These are phyloP conservation scores for Acanthamoeba culbertsoni DNA, from an alignment of 208 protist genomes.

Conservation along the genomic window DNA sequence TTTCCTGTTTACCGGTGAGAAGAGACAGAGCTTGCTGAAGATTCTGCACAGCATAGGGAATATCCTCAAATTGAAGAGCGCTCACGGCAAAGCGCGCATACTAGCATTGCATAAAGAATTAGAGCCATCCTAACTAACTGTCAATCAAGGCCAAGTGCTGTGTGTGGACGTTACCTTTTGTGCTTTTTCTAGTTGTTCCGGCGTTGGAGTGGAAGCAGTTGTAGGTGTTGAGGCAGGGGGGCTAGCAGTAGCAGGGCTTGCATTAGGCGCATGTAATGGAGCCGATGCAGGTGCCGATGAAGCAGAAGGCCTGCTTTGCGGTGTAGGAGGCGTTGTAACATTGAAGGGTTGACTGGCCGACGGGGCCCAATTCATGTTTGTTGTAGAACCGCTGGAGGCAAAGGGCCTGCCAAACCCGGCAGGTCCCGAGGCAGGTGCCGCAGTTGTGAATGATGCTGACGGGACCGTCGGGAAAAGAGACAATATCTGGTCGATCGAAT, in stretches of 20 bases:
- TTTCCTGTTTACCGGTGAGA: conserved; percentile 21
- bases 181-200: not conserved
- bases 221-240: not conserved
- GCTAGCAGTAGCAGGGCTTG: too few species aligned
- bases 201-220: not conserved
- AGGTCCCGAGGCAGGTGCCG: not conserved
- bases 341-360: too few species aligned
- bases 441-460: not conserved
- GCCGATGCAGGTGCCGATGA: too few species aligned
- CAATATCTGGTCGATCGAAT: not conserved
- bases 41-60: conserved; percentile 32
- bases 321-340: too few species aligned
- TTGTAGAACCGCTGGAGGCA: not conserved
- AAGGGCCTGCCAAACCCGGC: not conserved
- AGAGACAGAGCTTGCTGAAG: not conserved
- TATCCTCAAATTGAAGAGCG: conserved; percentile 47
- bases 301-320: too few species aligned
- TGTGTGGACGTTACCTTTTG: not conserved
- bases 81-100: conserved; percentile 47
- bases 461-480: not conserved
- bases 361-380: too few species aligned
- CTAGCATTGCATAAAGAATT: too few species aligned
- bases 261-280: too few species aligned
- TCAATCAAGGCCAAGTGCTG: too few species aligned
- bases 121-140: too few species aligned